Base-by-base conservation (phyloP, 1,284 basidiomycete genomes). In the Apiotrichum veenhuisii region DNA sequence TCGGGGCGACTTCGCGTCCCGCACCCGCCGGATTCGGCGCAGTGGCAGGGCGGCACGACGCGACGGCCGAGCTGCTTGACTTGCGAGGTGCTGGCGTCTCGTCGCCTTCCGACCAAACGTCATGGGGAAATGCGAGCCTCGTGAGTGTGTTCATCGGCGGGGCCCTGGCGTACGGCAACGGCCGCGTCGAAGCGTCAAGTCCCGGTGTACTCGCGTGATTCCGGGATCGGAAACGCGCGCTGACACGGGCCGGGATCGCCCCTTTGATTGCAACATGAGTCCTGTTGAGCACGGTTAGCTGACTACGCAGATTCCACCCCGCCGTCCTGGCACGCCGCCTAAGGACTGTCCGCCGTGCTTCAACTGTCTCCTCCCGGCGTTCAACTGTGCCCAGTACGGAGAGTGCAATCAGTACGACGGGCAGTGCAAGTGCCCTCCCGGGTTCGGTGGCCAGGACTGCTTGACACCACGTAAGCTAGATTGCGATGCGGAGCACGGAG, bases 361-460 rank as follows among this genome's bases (percentile, higher is more conserved):
- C 81, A 91, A 93, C 74, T 93, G 90, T 71, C 80, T 87, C 58
- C 79, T 93, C 1, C 88, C 89, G 1, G 86, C 83, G 4, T 92
- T 91, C 75, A 86, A 81, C 2, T 93, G 90, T 69, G 88, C 87
- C 3, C 88, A 91, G 70, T 92, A 85, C 64, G 91, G 89, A 34
- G 81, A 86, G 54, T 96, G 92, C 76, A 87, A 90, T 73, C 80
- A 84, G 47, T 94, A 87, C 72, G 87, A 94, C 71, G 92, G 91
- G 0, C 89, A 91, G 69, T 96, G 91, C 76, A 84, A 87, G 70
- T 96, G 92, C 73, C 90, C 90, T 0, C 81, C 87, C 49, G 92
- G 92, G 40, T 96, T 91, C 82, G 89, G 90, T 17, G 91, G 91
- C 0, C 87, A 91, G 41, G 91, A 94, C 72, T 95, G 92, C 75